Evolutionary conservation across 805 yeast species (phyloP).

Genomic region (Hanseniaspora vineae): DNA sequence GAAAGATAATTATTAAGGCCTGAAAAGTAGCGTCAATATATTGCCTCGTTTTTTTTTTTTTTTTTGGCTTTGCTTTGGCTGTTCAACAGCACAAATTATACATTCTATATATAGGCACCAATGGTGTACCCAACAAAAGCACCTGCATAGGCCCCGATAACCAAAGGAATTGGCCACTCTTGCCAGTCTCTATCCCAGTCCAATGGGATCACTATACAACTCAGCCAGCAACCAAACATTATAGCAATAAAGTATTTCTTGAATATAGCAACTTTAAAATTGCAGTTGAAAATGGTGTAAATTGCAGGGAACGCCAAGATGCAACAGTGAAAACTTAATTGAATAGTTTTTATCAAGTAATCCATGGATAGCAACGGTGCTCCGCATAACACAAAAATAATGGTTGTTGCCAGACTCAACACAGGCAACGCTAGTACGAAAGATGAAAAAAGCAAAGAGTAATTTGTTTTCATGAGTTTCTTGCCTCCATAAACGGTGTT

Average conservation of each 20-base stretch:
- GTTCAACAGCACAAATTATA: conserved; percentile 3
- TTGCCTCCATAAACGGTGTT: conserved; percentile 21
- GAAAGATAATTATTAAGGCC: conserved; percentile 18
- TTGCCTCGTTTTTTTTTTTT: not conserved
- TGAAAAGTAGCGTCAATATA: conserved; percentile 2
- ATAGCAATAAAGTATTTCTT: conserved; percentile 23
- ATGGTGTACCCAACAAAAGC: conserved; percentile 44
- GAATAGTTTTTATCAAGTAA: conserved; percentile 38
- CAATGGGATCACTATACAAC: conserved; percentile 85
- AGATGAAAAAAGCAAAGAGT: conserved; percentile 13
- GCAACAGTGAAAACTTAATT: conserved; percentile 51
- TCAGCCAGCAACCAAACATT: conserved; percentile 73
- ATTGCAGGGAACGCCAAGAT: conserved; percentile 50
- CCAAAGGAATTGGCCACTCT: conserved; percentile 81
- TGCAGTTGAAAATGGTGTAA: conserved; percentile 41
- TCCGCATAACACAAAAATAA: conserved; percentile 52
- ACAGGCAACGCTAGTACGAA: conserved; percentile 12
- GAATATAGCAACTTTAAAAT: conserved; percentile 34
- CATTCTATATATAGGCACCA: conserved; percentile 20
- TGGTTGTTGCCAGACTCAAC: conserved; percentile 15
- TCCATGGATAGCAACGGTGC: conserved; percentile 49
- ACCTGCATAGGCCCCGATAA: conserved; percentile 71
- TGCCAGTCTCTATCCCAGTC: conserved; percentile 99
- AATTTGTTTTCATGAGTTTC: conserved; percentile 19
- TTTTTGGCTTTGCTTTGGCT: not conserved